Base-by-base conservation (phyloP, 1,139 yeast species). In the Magnusiomyces tetraspermus region DNA sequence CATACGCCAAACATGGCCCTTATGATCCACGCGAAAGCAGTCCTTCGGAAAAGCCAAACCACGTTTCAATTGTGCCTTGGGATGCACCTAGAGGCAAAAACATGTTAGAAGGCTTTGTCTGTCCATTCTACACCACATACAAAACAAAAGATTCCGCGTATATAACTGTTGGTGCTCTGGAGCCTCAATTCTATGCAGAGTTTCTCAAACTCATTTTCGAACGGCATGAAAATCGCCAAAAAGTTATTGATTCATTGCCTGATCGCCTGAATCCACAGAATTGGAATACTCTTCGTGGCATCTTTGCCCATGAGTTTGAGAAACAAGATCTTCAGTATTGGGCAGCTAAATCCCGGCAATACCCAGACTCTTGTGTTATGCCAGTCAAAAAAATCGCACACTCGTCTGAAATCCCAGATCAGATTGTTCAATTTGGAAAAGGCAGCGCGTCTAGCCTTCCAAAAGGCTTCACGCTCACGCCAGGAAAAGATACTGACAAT, bases 101-200 rank as follows among this genome's bases (percentile, higher is more conserved):
- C 33, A 46, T 56, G 8, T 54, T 59, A 1, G 62, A 59, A 37
- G 60, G 60, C 15, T 56, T 55, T 2, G 57, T 52, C 3, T 50
- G 53, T 5, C 62, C 61, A 1, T 59, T 37, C 37, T 59, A 59
- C 41, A 55, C 56, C 10, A 51, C 56, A 26, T 59, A 58, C 36
- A 57, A 55, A 42, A 58, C 62, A 1, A 43, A 43, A 2, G 59
- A 53, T 26, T 24, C 51, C 26, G 56, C 52, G 6, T 59, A 57
- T 33, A 54, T 59, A 46, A 56, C 59, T 22, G 58, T 59, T 15
- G 62, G 61, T 1, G 56, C 60, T 3, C 53, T 59, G 4, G 62
- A 59, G 37, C 61, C 59, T 21, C 60, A 59, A 49, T 59, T 59
- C 33, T 59, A 57, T 50, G 42, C 37, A 1, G 48, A 50, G 28